Conservation (phyloP, 2,329 filamentous ascomycete species). For the Penicillium sp. region DNA sequence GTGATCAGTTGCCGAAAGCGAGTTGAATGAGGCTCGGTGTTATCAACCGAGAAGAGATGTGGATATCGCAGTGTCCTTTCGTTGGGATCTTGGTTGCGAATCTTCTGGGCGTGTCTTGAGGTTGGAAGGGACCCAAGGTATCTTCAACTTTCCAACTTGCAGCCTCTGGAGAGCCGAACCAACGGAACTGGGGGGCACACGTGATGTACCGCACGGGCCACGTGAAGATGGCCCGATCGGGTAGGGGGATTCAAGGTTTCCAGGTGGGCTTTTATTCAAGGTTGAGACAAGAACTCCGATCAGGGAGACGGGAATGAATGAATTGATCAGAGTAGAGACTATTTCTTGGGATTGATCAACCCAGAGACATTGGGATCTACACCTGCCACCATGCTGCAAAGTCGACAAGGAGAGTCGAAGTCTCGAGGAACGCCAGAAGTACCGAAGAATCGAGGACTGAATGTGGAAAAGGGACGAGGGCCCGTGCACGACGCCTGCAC, state of each 20-base stretch:
- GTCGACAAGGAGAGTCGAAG: background rate
- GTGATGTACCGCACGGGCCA: slow-evolving; percentile 22
- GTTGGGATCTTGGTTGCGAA: background rate
- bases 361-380: background rate
- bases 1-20: background rate
- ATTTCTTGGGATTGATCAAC: background rate
- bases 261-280: background rate
- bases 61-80: background rate
- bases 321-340: background rate
- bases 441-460: slow-evolving; percentile 4
- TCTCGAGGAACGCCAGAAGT: background rate
- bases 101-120: background rate
- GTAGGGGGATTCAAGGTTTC: background rate
- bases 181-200: slow-evolving; percentile 12
- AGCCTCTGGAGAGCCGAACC: slow-evolving; percentile 7
- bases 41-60: background rate
- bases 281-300: background rate
- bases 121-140: slow-evolving; percentile 11
- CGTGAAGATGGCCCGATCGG: slow-evolving; percentile 10
- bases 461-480: slow-evolving; percentile 5
- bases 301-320: background rate
- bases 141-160: slow-evolving; percentile 6
- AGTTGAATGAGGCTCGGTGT: background rate
- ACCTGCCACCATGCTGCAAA: background rate
- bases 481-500: background rate